A percentile compares a stretch with the other conserved stretches of the same genome.
These are phyloP conservation scores for Leishmania tarentolae DNA, from an alignment of 208 protist species.

Conservation along the genomic window DNA sequence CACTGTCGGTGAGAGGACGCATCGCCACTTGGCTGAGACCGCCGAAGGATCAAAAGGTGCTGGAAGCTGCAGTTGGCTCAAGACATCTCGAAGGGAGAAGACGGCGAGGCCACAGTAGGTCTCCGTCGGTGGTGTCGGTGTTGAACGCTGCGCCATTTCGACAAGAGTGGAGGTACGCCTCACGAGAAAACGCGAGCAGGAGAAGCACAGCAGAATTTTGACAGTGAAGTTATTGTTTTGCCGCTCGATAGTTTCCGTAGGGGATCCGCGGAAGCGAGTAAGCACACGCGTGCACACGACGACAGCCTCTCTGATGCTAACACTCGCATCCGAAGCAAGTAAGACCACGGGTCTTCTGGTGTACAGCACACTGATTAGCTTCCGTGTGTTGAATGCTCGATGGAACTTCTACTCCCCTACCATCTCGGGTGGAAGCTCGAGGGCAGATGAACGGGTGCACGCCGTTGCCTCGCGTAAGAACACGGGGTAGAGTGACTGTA, in stretches of 20 bases:
- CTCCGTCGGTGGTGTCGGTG: constrained; percentile 1
- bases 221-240: neutral
- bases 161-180: too few species aligned
- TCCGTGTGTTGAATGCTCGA: neutral
- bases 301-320: neutral
- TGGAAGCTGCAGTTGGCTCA: constrained; percentile 60
- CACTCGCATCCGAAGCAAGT: neutral
- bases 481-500: too few species aligned
- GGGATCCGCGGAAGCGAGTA: neutral
- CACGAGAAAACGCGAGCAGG: neutral
- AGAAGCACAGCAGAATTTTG: neutral
- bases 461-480: too few species aligned
- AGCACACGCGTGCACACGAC: neutral
- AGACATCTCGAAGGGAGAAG: constrained; percentile 68
- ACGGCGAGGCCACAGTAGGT: constrained; percentile 42
- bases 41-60: constrained; percentile 26
- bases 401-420: neutral
- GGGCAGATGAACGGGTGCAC: neutral
- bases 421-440: neutral
- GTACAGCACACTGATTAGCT: neutral
- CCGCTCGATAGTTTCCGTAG: neutral
- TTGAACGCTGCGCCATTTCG: neutral
- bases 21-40: constrained; percentile 85
- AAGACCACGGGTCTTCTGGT: neutral
- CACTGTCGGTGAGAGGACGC: constrained; percentile 65